Conservation (phyloP, 1,139 yeast species). For the Suhomyces kunorum region DNA sequence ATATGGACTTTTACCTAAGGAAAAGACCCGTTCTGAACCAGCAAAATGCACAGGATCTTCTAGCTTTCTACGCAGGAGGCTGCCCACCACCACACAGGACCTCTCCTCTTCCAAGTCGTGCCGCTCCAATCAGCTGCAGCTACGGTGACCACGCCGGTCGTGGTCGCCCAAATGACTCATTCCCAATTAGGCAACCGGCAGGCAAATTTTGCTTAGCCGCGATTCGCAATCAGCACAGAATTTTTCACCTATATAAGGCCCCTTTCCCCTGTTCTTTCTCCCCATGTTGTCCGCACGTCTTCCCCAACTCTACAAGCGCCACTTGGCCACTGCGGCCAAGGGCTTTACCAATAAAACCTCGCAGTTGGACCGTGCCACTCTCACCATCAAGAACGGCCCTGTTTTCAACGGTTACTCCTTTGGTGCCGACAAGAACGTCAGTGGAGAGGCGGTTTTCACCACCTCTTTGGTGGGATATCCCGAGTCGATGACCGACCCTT, state of each 20-base stretch:
- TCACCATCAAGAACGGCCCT: conserved; percentile 91
- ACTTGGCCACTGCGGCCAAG: conserved; percentile 45
- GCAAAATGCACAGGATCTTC: too few relatives aligned
- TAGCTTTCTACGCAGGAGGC: too few relatives aligned
- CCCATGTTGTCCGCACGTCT: conserved; percentile 9
- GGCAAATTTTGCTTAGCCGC: conserved; percentile 36
- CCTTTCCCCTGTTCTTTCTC: conserved; percentile 4
- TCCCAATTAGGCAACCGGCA: conserved; percentile 35
- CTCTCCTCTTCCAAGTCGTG: background rate
- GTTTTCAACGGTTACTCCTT: conserved; percentile 90
- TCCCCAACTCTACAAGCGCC: conserved; percentile 18
- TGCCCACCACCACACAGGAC: background rate
- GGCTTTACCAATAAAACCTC: conserved; percentile 39
- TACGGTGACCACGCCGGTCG: conserved; percentile 5
- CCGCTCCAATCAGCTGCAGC: background rate
- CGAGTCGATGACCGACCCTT: conserved; percentile 98
- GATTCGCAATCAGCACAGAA: conserved; percentile 36
- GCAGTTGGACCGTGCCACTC: conserved; percentile 76
- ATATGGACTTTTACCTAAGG: too few relatives aligned
- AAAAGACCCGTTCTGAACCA: too few relatives aligned
- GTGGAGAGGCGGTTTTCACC: conserved; percentile 97
- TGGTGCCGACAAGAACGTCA: conserved; percentile 87
- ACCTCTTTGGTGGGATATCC: conserved; percentile 98
- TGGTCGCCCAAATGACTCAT: conserved; percentile 18
- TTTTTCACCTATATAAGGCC: conserved; percentile 12